Base-by-base conservation (phyloP, 306 rosid genomes). In the Echinosophora koreensis region DNA sequence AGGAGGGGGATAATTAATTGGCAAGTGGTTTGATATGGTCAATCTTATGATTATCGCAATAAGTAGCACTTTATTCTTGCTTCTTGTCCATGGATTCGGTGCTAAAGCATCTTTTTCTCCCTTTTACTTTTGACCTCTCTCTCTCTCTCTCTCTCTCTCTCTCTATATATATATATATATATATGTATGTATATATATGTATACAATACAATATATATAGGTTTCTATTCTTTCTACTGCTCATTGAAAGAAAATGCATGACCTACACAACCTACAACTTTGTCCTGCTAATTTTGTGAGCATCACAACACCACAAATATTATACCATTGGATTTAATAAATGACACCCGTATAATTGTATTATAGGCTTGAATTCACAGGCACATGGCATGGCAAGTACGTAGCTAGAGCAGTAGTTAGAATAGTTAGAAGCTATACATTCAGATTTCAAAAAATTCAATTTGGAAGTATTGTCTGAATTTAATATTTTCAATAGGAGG, bases 381-480 rank as follows among this genome's bases (percentile, higher is more conserved):
- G 88, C 96, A 87, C 88, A 82, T 78, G 86, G 87, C 81, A 69
- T 51, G 65, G 88, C 83, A 76, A 70, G 78, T 72, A 76, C 78
- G 80, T 71, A 86, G 74, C 66, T 74, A 84, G 77, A 74, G 55
- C 86, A 41, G 71, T 74, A 12, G 87, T 71, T 76, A 78, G 79
- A 86, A 77, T 46, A 81, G 78, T 73, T 76, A 42, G n/a, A n/a
- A 70, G 14, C 76, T 22, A 46, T 66, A 10, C 22, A 17, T 50
- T 65, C 50, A 79, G 80, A 78, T 62, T 74, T 80, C 37, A 79
- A 49, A 61, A 10, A 39, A 73, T 46, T 14, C 7, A 22, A 58
- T 64, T 60, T 68, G 58, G 52, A 41, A 64, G 70, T 60, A 35
- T 65, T 69, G 49, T 50, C 76, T 22, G 63, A 71, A 83, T 73